Evolutionary conservation across 2,329 filamentous ascomycete genomes (phyloP).

Genomic region (Calonectria montana): DNA sequence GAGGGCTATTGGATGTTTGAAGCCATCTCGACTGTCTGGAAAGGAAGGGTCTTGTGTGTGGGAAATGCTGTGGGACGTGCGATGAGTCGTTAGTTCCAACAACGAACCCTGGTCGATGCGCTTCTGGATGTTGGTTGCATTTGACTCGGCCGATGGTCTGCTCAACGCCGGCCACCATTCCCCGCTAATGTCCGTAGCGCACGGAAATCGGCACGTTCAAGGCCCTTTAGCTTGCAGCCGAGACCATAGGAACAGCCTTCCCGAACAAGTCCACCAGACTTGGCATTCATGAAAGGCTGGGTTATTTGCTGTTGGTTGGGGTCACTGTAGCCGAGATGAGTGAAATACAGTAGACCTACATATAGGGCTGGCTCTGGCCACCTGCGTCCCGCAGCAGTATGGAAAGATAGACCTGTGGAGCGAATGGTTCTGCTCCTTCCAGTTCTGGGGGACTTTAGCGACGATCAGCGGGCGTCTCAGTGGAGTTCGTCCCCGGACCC

Average conservation of each 20-base stretch:
- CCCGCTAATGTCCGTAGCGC: constrained; percentile 10
- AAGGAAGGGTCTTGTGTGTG: background rate
- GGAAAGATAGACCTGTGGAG: background rate
- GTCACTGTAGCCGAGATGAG: background rate
- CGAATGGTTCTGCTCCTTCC: background rate
- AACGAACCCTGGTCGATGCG: background rate
- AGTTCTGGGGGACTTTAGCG: background rate
- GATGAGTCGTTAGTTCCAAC: background rate
- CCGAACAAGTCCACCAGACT: constrained; percentile 25
- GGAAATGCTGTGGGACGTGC: background rate
- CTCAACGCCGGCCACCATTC: constrained; percentile 16
- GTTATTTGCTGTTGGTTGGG: background rate
- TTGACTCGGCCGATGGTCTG: constrained; percentile 6
- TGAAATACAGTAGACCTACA: background rate
- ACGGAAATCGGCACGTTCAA: constrained; percentile 5
- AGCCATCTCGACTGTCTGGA: background rate
- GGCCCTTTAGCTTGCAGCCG: background rate
- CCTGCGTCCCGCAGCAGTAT: background rate
- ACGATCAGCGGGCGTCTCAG: constrained; percentile 8
- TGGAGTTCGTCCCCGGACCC: constrained; percentile 19
- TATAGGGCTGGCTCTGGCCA: background rate
- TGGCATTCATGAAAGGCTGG: constrained; percentile 31
- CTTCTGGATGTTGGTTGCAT: background rate
- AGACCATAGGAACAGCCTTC: background rate
- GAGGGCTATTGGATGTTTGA: background rate